These are phyloP conservation scores for Cladobotryum mycophilum DNA, from an alignment of 2,329 filamentous ascomycete species.

Conservation along the genomic window DNA sequence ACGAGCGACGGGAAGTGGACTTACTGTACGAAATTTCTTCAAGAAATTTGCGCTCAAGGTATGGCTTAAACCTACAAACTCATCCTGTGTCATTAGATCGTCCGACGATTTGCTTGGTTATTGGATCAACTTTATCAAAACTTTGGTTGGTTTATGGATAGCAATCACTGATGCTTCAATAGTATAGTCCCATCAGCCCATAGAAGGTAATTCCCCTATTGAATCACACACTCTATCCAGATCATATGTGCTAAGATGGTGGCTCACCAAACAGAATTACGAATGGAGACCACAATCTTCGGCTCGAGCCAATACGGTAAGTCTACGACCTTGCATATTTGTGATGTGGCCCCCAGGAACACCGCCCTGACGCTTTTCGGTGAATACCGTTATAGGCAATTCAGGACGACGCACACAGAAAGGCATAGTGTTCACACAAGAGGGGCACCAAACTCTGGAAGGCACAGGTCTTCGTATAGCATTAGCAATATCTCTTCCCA, in stretches of 20 bases:
- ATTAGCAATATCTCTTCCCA: slow-evolving; percentile 47
- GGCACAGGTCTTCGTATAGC: slow-evolving; percentile 39
- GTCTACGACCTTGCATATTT: no score
- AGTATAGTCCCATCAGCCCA: not conserved
- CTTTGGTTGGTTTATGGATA: not conserved
- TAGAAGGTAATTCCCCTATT: not conserved
- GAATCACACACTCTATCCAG: not conserved
- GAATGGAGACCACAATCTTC: no score
- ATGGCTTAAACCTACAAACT: slow-evolving; percentile 24
- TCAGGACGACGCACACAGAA: not conserved
- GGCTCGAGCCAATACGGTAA: no score
- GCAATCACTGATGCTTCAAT: not conserved
- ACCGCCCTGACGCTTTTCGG: not conserved
- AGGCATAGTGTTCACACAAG: not conserved
- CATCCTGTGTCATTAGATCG: slow-evolving; percentile 11
- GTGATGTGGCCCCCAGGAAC: no score
- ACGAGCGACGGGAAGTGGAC: slow-evolving; percentile 18
- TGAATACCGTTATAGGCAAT: not conserved
- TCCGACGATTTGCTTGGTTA: slow-evolving; percentile 5
- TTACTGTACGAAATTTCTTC: slow-evolving; percentile 17
- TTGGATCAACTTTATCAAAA: not conserved
- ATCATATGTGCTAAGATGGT: not conserved
- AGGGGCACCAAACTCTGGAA: slow-evolving; percentile 1
- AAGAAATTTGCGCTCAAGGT: slow-evolving; percentile 14
- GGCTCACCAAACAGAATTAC: not conserved